Base-by-base conservation (phyloP, 2,329 filamentous ascomycete species). In the Ophiosphaerella herpotricha region DNA sequence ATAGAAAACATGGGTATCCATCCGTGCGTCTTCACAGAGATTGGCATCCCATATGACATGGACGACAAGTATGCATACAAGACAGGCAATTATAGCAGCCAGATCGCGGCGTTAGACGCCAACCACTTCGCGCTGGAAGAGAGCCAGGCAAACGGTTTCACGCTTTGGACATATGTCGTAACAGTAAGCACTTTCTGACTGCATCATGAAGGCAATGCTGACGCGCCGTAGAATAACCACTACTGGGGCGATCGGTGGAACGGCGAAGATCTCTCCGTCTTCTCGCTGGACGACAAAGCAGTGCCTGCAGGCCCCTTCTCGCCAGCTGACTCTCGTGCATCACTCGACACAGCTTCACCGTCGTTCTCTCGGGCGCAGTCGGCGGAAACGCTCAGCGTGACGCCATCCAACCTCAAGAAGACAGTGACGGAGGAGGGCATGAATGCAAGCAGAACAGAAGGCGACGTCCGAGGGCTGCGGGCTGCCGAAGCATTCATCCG, bases 41-140 rank as follows among this genome's bases (percentile, higher is more conserved):
- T 97, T 65, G 94, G 94, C 7, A 97, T 99, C 50, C 94, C 94
- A 0, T 99, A 96, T 69, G 94, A 99, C 69, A 97, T 99, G 95
- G 93, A 99, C 67, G 87, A 96, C 59, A 92, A 96, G 74, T 82
- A 94, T 66, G 94, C 94, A 1, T 99, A 99, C 76, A 90, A 91
- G 74, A 96, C 91, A 5, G 94, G 95, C 7, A 90, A 99, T 72
- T 99, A 96, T 74, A 88, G 89, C 38, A 96, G 90, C 64, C 94
- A 99, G 71, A 89, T 88, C 31, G 85, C 90, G 2, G 94, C 94
- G 6, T 87, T 99, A 78, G 94, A 99, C 74, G 94, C 95, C 45
- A 99, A 97, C 70, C 91, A 96, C 70, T 99, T 87, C 75, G 94
- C 89, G 0, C 80, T 96, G 0, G 94, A 99, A 75, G 90, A 90